These are phyloP conservation scores for Mortierella hygrophila DNA, from an alignment of 192 early-diverging fungal species.

Conservation along the genomic window DNA sequence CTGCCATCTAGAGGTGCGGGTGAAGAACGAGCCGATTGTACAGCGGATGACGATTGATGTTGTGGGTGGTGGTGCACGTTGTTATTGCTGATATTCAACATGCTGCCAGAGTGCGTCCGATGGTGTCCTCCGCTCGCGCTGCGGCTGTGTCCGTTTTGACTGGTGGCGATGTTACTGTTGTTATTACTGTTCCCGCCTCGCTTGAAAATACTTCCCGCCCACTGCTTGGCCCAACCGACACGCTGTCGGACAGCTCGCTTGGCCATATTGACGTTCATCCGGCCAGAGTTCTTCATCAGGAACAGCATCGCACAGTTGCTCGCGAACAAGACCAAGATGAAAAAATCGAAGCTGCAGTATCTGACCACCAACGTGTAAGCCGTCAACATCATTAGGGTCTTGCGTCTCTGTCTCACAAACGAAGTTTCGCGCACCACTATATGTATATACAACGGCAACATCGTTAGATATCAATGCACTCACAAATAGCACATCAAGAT, in stretches of 20 bases:
- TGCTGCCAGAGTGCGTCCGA: slow-evolving; percentile 1
- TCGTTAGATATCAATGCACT: neutral
- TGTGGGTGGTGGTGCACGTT: neutral
- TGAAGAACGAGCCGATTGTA: neutral
- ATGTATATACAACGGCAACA: neutral
- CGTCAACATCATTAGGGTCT: slow-evolving; percentile 60
- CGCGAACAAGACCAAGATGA: slow-evolving; percentile 61
- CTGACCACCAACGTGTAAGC: slow-evolving; percentile 60
- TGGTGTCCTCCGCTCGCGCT: neutral
- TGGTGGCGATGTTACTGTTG: slow-evolving; percentile 1
- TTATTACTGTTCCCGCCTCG: slow-evolving; percentile 25
- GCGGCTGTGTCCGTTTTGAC: neutral
- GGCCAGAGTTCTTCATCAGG: slow-evolving; percentile 68
- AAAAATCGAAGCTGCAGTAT: slow-evolving; percentile 65
- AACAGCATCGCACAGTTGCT: slow-evolving; percentile 66
- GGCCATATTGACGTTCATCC: slow-evolving; percentile 71
- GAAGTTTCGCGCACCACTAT: slow-evolving; percentile 64
- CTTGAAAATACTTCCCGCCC: slow-evolving; percentile 63
- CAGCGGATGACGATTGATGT: neutral
- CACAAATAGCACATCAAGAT: neutral
- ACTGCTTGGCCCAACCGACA: slow-evolving; percentile 68
- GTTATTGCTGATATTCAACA: slow-evolving; percentile 3
- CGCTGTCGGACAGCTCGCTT: slow-evolving; percentile 67
- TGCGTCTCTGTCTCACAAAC: slow-evolving; percentile 62
- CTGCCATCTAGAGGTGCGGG: neutral